Base-by-base conservation (phyloP, 768 basidiomycete species). In the Rhodotorula toruloides region DNA sequence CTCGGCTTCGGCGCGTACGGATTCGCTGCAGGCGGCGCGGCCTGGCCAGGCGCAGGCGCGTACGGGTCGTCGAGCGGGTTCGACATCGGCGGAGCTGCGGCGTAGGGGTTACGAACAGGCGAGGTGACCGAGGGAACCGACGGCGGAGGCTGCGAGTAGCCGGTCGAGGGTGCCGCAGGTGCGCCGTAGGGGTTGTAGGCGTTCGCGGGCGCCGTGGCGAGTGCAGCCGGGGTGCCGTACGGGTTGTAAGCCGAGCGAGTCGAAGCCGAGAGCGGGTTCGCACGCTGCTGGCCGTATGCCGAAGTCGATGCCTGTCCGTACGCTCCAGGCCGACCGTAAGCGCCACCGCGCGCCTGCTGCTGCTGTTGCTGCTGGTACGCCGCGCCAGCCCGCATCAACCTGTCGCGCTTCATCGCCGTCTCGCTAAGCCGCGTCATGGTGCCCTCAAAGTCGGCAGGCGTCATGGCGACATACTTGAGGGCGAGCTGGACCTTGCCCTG, bases 401-500 rank as follows among this genome's bases (percentile, higher is more conserved):
- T 78, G 46, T 83, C 81, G 53, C 83, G 76, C 22, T 81, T 77
- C 76, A 75, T 81, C 79, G 72, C 83, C 77, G 58, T 79, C 44
- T 31, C 34, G 27, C 36, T 49, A 31, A 13, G 53, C 54, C 34
- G 42, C 44, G 25, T 56, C 25, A 11, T 49, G 6, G 83, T 80
- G 10, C 87, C 87, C 53, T 84, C 83, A 78, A 96, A 98, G 56
- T 85, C 86, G 17, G 79, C 72, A 1, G 96, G 96, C 1, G 87
- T 90, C 71, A 90, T 78, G 73, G 84, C 83, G 76, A 96, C 79
- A 77, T 90, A 94, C 47, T 82, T 81, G 31, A 86, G 82, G 1
- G 92, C 93, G 61, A 92, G 86, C 72, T 86, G 83, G 54, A 92
- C 80, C 27, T 93, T 82, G n/a, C 93, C 93, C 75, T 98, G 94